Conservation (phyloP, 352 stramenopile species). For the Pythium vanterpoolii region DNA sequence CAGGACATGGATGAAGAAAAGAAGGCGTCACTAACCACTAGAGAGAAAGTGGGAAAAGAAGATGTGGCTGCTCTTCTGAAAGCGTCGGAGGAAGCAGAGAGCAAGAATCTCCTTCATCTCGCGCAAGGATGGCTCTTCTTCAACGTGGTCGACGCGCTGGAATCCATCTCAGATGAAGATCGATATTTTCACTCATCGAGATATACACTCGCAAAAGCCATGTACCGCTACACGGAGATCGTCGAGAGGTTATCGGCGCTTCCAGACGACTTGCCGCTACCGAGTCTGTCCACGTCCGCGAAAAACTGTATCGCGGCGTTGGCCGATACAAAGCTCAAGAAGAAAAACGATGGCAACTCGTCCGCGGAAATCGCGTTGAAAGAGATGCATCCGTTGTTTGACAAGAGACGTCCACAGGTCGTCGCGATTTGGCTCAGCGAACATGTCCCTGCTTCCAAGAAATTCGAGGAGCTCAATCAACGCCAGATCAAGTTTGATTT, state of each 20-base stretch:
- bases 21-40: neutral
- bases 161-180: conserved; percentile 74
- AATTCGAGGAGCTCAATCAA: conserved; percentile 81
- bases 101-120: conserved; percentile 11
- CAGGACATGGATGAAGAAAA: conserved; percentile 8
- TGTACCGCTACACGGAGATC: conserved; percentile 49
- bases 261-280: neutral
- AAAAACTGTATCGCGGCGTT: conserved; percentile 3
- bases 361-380: conserved; percentile 22
- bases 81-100: neutral
- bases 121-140: conserved; percentile 41
- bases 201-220: conserved; percentile 49
- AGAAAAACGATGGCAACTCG: conserved; percentile 14
- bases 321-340: conserved; percentile 9
- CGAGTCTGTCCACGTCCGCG: neutral
- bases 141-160: conserved; percentile 72
- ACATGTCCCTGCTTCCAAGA: conserved; percentile 62
- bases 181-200: conserved; percentile 79
- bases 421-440: conserved; percentile 71
- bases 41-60: conserved; percentile 36
- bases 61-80: conserved; percentile 38
- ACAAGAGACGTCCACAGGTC: conserved; percentile 33
- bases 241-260: conserved; percentile 15
- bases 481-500: conserved; percentile 78
- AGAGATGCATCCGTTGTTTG: conserved; percentile 31